phyloP scores from a whole-genome alignment of 345 rosid species.

The Syzygium aqueum region DNA sequence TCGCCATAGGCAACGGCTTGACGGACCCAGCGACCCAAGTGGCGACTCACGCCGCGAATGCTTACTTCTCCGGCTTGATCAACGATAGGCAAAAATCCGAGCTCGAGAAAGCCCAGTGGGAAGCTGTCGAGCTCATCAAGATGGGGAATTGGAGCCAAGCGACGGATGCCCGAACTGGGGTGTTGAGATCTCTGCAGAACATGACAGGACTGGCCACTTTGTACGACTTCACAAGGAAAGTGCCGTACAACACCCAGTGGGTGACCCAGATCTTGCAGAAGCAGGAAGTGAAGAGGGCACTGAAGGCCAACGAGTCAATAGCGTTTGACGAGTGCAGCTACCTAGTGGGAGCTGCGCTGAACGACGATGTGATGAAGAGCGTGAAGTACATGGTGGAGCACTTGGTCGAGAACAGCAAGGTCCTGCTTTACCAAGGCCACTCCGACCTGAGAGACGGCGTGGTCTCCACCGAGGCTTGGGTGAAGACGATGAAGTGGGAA shows the following conservation, averaged over 20 bases:
- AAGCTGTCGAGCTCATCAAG: constrained; percentile 27
- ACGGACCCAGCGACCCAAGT: constrained; percentile 63
- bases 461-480: constrained; percentile 70
- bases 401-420: constrained; percentile 34
- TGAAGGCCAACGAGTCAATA: constrained; percentile 37
- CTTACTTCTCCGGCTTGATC: constrained; percentile 53
- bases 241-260: constrained; percentile 31
- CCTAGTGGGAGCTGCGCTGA: constrained; percentile 23
- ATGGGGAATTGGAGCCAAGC: constrained; percentile 53
- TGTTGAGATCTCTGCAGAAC: constrained; percentile 27
- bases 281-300: constrained; percentile 31
- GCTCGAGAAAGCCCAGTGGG: constrained; percentile 43
- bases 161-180: constrained; percentile 30
- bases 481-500: constrained; percentile 63
- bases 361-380: constrained; percentile 66
- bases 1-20: constrained; percentile 76
- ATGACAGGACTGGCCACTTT: constrained; percentile 75
- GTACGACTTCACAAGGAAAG: constrained; percentile 34
- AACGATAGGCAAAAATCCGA: constrained; percentile 54
- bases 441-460: constrained; percentile 57
- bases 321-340: constrained; percentile 44
- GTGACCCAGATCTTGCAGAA: constrained; percentile 31
- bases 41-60: constrained; percentile 41
- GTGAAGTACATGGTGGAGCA: constrained; percentile 51
- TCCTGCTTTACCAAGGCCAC: constrained; percentile 63